Evolutionary conservation across 148 eudicot genomes (phyloP), one percentile per base, ranked within the genome.

Genomic region (Fagopyrum tataricum): DNA sequence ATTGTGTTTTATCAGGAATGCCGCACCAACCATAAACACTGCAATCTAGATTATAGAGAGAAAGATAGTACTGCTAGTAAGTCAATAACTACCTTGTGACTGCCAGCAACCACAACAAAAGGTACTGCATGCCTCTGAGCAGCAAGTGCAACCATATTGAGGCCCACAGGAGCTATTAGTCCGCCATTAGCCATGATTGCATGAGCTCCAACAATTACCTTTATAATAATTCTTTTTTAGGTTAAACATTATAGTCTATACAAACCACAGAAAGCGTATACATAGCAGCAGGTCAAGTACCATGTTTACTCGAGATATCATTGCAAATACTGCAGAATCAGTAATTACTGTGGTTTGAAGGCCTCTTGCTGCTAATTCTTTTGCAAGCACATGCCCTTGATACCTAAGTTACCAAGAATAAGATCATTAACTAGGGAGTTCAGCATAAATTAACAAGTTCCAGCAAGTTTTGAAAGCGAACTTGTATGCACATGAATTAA

Each of bases 131-230:
- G 99, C 81, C 97, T 90, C 82, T 95, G 92, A 76, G 99, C 99
- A 42, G 99, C 97, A 69, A 95, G 85, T 74, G 99, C 99, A 73
- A 91, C 91, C 99, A 95, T 90, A 86, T 95, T 92, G 84, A 95
- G 81, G 68, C 99, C 99, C 81, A 95, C 96, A 67, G 97, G 97
- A 73, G 99, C 96, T 69, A 95, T 84, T 73, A 95, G 81, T 71
- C 99, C 97, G 73, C 99, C 99, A 86, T 95, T 95, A 52, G 97
- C 96, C 99, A 95, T 95, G 78, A 95, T 86, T 75, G 96, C 97
- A 86, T 95, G 99, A 85, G 99, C 97, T 86, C 99, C 99, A 69
- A 95, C 99, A 71, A 95, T 90, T 52, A 95, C 99, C 99, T 95
- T 75, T 53, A 74, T 49, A 76, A 41, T 64, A 10, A 37, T 13